phyloP scores from a whole-genome alignment of 345 rosid species.

The Stellera chamaejasme region DNA sequence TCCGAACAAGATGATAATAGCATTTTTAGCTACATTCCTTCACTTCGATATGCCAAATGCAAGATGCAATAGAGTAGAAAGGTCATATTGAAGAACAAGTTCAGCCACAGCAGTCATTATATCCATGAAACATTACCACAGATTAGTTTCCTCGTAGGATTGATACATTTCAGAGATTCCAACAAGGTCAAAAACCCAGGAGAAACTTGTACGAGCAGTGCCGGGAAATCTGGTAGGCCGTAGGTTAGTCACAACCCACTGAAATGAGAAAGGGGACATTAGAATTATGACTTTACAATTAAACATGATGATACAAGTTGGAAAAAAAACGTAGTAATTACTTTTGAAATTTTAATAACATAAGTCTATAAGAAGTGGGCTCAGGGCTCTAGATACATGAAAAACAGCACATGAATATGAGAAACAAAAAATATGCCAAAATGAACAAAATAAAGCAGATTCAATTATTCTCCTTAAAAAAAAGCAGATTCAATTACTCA shows the following conservation, averaged over 20 bases:
- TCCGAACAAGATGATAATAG: neutral
- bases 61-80: neutral
- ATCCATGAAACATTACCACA: constrained; percentile 45
- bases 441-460: neutral
- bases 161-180: constrained; percentile 76
- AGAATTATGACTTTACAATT: neutral
- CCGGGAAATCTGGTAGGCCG: constrained; percentile 29
- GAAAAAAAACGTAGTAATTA: neutral
- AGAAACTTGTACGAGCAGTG: constrained; percentile 49
- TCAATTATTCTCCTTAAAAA: neutral
- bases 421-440: neutral
- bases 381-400: neutral
- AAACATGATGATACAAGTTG: neutral
- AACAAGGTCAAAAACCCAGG: constrained; percentile 77
- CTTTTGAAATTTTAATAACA: neutral
- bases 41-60: neutral
- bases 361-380: neutral
- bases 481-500: neutral
- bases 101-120: neutral
- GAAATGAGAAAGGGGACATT: constrained; percentile 1
- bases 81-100: neutral
- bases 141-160: constrained; percentile 83
- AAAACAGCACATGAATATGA: neutral
- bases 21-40: neutral
- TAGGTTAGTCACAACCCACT: constrained; percentile 96